Conservation (phyloP, 2,329 filamentous ascomycete species). For the Pseudocercospora macadamiae region DNA sequence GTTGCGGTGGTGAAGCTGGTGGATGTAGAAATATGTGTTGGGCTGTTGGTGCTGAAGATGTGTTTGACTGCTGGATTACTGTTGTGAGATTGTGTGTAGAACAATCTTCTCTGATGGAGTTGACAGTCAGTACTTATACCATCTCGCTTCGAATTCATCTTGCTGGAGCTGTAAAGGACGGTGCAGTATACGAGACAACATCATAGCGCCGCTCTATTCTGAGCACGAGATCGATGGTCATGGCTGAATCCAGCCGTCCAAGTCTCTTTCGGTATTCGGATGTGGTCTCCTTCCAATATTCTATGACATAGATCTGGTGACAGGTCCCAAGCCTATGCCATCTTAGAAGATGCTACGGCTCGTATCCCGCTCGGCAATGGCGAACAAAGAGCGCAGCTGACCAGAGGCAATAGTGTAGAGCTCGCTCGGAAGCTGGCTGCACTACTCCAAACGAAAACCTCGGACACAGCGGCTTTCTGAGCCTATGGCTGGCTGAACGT, state of each 20-base stretch:
- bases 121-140: neutral
- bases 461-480: neutral
- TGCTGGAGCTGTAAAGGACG: neutral
- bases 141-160: neutral
- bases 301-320: slow-evolving; percentile 1
- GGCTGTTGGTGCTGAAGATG: slow-evolving; percentile 6
- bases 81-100: neutral
- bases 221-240: neutral
- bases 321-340: neutral
- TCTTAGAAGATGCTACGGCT: slow-evolving; percentile 1
- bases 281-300: neutral
- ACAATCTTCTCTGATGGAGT: neutral
- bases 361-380: slow-evolving; percentile 3
- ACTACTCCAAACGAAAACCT: too few species aligned
- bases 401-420: neutral
- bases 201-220: slow-evolving; percentile 8
- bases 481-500: neutral
- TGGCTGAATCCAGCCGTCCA: neutral
- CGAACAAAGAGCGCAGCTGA: slow-evolving; percentile 4
- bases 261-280: neutral
- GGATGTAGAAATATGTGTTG: neutral
- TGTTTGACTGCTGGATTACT: slow-evolving; percentile 3
- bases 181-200: neutral
- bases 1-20: slow-evolving; percentile 7
- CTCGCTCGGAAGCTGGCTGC: neutral